phyloP scores from a whole-genome alignment of 2,329 filamentous ascomycete species.

The Clonostachys solani region DNA sequence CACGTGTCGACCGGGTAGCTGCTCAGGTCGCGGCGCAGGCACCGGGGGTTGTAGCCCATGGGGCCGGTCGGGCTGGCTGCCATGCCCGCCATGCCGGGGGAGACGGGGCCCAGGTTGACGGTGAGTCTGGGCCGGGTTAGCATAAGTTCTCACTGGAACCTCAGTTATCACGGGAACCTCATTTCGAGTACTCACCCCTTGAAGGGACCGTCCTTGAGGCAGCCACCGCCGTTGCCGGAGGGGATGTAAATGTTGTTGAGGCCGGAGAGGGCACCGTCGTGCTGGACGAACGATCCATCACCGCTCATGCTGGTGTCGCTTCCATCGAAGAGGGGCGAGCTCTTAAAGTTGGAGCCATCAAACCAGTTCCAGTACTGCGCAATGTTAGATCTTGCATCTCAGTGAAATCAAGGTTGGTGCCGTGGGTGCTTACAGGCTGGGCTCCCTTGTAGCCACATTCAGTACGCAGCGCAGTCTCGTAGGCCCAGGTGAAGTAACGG shows the following conservation, averaged over 20 bases:
- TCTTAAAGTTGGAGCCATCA: conserved; percentile 32
- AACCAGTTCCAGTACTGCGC: conserved; percentile 48
- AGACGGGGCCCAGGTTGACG: conserved; percentile 26
- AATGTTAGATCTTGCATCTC: background rate
- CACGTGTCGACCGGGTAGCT: conserved; percentile 5
- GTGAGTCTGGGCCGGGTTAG: conserved; percentile 19
- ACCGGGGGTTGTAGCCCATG: conserved; percentile 36
- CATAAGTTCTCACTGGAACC: conserved; percentile 18
- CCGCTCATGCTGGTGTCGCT: conserved; percentile 43
- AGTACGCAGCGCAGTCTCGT: background rate
- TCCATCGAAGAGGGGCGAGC: conserved; percentile 51
- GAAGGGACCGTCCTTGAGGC: conserved; percentile 45
- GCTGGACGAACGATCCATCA: conserved; percentile 27
- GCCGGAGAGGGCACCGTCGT: conserved; percentile 11
- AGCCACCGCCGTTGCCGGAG: conserved; percentile 53
- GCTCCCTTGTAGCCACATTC: conserved; percentile 5
- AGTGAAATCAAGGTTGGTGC: background rate
- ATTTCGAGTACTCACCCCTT: conserved; percentile 25
- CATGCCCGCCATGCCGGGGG: conserved; percentile 7
- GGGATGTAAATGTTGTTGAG: conserved; percentile 16
- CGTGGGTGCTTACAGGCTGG: background rate
- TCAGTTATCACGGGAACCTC: conserved; percentile 16
- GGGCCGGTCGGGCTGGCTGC: conserved; percentile 4
- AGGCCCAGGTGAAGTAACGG: background rate
- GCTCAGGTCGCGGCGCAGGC: conserved; percentile 28